Percentiles rank a stretch among this genome's conserved stretches.
These are phyloP conservation scores for Scenedesmus sp. DNA, from an alignment of 163 green algal genomes.

Conservation along the genomic window DNA sequence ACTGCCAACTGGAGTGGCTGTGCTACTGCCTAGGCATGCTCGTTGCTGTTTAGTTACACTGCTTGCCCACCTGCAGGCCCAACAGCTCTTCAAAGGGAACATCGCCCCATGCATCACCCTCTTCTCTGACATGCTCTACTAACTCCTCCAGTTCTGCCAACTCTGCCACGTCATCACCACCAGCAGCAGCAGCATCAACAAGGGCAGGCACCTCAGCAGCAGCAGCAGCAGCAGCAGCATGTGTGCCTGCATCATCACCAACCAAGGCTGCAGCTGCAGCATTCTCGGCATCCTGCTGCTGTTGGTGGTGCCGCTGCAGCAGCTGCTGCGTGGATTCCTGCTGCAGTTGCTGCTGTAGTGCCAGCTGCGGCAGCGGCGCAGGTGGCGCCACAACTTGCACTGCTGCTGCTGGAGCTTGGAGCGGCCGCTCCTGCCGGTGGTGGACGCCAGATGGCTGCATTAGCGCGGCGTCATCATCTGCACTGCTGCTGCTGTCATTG, in stretches of 20 bases:
- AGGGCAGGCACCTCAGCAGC: not conserved
- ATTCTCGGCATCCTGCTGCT: not conserved
- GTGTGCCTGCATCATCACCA: no score
- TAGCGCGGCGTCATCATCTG: not conserved
- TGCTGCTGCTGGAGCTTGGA: not conserved
- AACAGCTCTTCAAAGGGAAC: conserved; percentile 55
- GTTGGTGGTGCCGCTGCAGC: not conserved
- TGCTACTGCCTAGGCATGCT: not conserved
- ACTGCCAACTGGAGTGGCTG: no score
- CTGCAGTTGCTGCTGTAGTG: not conserved
- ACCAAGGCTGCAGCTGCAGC: not conserved
- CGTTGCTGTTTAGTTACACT: no score
- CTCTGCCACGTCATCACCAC: not conserved
- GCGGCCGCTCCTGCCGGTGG: not conserved
- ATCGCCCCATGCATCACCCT: conserved; percentile 42
- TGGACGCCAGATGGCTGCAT: not conserved
- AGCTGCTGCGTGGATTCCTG: not conserved
- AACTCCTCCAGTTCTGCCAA: not conserved
- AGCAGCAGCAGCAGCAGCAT: not conserved
- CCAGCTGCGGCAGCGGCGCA: not conserved
- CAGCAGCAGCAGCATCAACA: not conserved
- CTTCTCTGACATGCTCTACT: not conserved
- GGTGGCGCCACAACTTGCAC: no score
- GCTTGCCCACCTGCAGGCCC: conserved; percentile 39
- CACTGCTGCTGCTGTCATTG: not conserved